Percentiles rank a stretch among this genome's conserved stretches.
Evolutionary conservation across 2,329 filamentous ascomycete species (phyloP).

Genomic region (Xylaria multiplex): DNA sequence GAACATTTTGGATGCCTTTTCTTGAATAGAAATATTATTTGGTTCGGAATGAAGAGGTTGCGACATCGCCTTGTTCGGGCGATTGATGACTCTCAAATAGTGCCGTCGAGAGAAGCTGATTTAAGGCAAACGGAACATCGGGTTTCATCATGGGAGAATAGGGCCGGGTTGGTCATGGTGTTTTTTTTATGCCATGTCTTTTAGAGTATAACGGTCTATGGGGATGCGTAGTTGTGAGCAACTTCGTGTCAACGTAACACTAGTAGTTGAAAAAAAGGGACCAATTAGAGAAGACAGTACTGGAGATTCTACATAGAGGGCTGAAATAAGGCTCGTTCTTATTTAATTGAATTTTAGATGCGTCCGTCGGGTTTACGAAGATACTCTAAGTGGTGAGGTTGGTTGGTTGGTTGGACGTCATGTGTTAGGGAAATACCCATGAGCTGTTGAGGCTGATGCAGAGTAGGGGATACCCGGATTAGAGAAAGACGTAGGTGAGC

Average conservation of each 20-base stretch:
- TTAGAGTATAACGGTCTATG: not conserved
- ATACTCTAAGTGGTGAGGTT: not conserved
- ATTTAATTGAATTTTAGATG: not conserved
- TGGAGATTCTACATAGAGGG: constrained; percentile 19
- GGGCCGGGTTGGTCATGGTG: constrained; percentile 7
- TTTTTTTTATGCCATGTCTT: not conserved
- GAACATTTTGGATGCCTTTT: too few relatives aligned
- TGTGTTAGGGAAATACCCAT: not conserved
- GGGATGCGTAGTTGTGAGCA: not conserved
- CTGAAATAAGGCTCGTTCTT: constrained; percentile 4
- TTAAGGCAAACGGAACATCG: constrained; percentile 1
- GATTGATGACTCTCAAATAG: not conserved
- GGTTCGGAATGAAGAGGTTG: too few relatives aligned
- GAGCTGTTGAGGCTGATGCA: not conserved
- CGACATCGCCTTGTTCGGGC: too few relatives aligned
- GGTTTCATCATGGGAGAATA: not conserved
- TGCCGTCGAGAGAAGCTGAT: not conserved
- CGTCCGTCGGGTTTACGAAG: not conserved
- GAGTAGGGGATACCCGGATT: not conserved
- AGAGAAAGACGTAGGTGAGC: not conserved
- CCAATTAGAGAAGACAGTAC: not conserved
- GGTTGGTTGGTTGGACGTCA: constrained; percentile 1
- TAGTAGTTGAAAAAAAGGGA: not conserved
- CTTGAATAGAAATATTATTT: too few relatives aligned
- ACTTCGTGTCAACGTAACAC: constrained; percentile 20